Base-by-base conservation (phyloP, 1,139 yeast genomes). In the Arxiozyma slooffiae region DNA sequence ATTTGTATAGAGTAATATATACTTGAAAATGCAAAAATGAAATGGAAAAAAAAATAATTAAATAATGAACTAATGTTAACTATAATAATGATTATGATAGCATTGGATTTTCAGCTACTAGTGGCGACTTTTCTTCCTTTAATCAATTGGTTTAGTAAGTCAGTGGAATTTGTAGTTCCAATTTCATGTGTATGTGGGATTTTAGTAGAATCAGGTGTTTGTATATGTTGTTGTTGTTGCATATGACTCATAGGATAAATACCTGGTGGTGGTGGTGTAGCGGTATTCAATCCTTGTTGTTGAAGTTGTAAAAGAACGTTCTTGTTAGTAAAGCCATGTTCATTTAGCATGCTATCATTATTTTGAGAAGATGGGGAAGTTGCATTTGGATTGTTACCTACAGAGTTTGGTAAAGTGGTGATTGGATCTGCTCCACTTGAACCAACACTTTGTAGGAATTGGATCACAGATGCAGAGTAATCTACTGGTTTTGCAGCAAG, bases 111-210 rank as follows among this genome's bases (percentile, higher is more conserved):
- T 52, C 50, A 60, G 45, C 57, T 63, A 22, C 61, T 67, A 36
- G 72, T 71, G 47, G 69, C 60, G 44, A 69, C 64, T 57, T 74
- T 80, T 67, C 82, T 82, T 37, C 87, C 86, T 57, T 81, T 80
- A 78, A 83, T 80, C 61, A 83, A 72, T 63, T 83, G 90, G 48
- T 79, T 81, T 58, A 83, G 72, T 59, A 84, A 72, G 63, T 83
- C 89, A 26, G 85, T 79, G 49, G 87, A 82, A 57, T 77, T 59
- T 18, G 57, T 57, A 50, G 57, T 30, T 39, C 46, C 52, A 48
- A 44, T 55, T 60, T 48, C 51, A 56, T 42, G 51, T 52, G 44
- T 47, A 54, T 38, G 30, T 20, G 41, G 34, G 11, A 23, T 21
- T 20, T 26, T 21, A 22, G 14, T 46, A 11, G 48, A 26, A 4